Conservation (phyloP, 2,329 filamentous ascomycete species). For the Colletotrichum sp. region DNA sequence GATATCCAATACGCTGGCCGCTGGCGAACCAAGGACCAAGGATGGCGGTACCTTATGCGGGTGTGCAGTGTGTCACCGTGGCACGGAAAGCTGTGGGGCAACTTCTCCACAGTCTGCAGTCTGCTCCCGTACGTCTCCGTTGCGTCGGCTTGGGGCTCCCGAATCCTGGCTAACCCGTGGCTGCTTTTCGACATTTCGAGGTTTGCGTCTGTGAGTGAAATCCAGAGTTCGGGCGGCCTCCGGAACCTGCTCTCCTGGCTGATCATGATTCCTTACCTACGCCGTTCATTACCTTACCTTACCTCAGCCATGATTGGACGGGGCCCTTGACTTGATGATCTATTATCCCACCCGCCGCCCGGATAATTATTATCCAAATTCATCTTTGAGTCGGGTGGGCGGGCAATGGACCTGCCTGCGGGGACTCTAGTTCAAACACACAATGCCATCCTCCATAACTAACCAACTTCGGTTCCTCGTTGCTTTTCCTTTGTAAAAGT, state of each 20-base stretch:
- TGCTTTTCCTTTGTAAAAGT: not conserved
- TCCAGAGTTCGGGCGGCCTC: constrained; percentile 13
- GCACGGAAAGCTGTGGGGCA: not conserved
- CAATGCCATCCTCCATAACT: not conserved
- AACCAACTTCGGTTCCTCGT: not conserved
- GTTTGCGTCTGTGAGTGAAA: not conserved
- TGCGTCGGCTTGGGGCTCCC: constrained; percentile 11
- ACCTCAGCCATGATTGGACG: not conserved
- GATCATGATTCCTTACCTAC: not conserved
- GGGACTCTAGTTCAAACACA: not conserved
- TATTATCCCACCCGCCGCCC: not conserved
- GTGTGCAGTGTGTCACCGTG: not conserved
- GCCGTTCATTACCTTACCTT: not conserved
- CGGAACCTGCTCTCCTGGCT: not conserved
- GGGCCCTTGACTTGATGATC: not conserved
- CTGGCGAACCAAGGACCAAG: not conserved
- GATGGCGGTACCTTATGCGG: not conserved
- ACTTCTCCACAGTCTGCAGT: constrained; percentile 9
- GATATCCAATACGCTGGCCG: not conserved
- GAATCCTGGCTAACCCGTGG: constrained; percentile 6
- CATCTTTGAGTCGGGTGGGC: not conserved
- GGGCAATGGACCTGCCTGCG: not conserved
- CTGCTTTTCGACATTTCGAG: not conserved
- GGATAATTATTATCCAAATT: not conserved
- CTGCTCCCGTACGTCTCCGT: constrained; percentile 14